Evolutionary conservation across 2,329 filamentous ascomycete species (phyloP), one percentile per base, ranked within the genome.

Genomic region (Penicillium sp.): DNA sequence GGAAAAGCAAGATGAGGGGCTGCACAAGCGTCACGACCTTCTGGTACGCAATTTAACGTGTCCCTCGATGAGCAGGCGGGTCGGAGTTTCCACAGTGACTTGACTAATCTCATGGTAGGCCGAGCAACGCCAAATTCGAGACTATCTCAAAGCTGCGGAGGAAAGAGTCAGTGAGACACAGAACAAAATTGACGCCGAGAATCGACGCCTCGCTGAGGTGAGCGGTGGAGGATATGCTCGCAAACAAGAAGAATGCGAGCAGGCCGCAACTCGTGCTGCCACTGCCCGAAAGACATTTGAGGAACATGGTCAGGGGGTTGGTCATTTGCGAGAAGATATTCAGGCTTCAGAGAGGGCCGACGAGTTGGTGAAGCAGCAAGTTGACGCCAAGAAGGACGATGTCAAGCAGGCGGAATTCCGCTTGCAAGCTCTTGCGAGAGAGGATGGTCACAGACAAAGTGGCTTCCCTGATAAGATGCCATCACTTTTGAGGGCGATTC

Each of bases 141-240:
- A 69, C 11, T 76, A 76, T 32, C 65, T 89, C 7, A 80, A 75
- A 43, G 66, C 64, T 10, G 76, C 77, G 23, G 69, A 76, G 18
- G 51, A 54, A 10, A 58, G 63, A 10, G 71, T 77, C 15, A 43
- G 58, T 14, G 64, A 68, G 2, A 63, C 67, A 7, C 56, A 73
- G 38, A 46, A 59, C 18, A 68, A 76, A 10, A 77, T 82, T 19
- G 46, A 45, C 8, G 56, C 65, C n/a, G 73, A 76, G 53, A 64
- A 65, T 34, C 58, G 60, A 36, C 80, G 83, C 3, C 73, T 95
- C 6, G 75, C 79, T 29, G 77, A 81, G 30, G 76, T 80, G 2
- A 83, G 85, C 52, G 87, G 88, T 25, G 85, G 84, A 17, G 79
- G 78, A 16, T 80, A 86, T 56, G 72, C 78, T 7, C 71, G 75